A percentile compares a stretch with the other conserved stretches of the same genome.
Conservation (phyloP, 2,329 filamentous ascomycete genomes). For the Fusarium cicatricum region DNA sequence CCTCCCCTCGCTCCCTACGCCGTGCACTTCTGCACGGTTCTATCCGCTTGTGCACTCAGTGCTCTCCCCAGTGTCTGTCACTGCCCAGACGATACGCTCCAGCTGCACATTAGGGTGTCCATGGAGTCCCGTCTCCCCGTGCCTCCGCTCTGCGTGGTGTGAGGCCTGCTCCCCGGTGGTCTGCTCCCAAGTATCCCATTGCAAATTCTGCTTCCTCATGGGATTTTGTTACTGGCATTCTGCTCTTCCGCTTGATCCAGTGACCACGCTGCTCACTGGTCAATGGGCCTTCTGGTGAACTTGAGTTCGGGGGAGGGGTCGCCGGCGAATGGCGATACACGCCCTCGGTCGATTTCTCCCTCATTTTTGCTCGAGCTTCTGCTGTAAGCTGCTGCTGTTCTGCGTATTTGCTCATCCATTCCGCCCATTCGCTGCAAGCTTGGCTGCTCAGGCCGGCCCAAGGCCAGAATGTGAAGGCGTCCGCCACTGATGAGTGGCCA, state of each 20-base stretch:
- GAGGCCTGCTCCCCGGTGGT: slow-evolving; percentile 35
- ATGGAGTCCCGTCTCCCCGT: slow-evolving; percentile 18
- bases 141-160: slow-evolving; percentile 36
- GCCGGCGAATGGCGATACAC: slow-evolving; percentile 11
- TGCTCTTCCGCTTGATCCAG: slow-evolving; percentile 15
- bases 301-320: slow-evolving; percentile 19
- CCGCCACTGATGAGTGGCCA: slow-evolving; percentile 8
- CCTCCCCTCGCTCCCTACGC: slow-evolving; percentile 35
- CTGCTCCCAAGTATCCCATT: slow-evolving; percentile 35
- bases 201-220: slow-evolving; percentile 25
- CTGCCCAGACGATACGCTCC: slow-evolving; percentile 13
- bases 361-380: slow-evolving; percentile 17
- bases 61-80: slow-evolving; percentile 25
- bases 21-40: slow-evolving; percentile 42
- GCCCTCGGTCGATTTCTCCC: slow-evolving; percentile 10
- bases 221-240: slow-evolving; percentile 32
- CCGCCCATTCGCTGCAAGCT: slow-evolving; percentile 3
- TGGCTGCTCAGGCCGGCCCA: slow-evolving; percentile 8
- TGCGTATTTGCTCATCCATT: slow-evolving; percentile 12
- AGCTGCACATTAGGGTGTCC: slow-evolving; percentile 29
- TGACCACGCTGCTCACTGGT: slow-evolving; percentile 32
- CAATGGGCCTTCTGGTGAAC: slow-evolving; percentile 18
- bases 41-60: slow-evolving; percentile 37
- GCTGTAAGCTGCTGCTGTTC: slow-evolving; percentile 17
- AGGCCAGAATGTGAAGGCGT: slow-evolving; percentile 5